Conservation (phyloP, 208 protist genomes). For the Angomonas ambiguus region DNA sequence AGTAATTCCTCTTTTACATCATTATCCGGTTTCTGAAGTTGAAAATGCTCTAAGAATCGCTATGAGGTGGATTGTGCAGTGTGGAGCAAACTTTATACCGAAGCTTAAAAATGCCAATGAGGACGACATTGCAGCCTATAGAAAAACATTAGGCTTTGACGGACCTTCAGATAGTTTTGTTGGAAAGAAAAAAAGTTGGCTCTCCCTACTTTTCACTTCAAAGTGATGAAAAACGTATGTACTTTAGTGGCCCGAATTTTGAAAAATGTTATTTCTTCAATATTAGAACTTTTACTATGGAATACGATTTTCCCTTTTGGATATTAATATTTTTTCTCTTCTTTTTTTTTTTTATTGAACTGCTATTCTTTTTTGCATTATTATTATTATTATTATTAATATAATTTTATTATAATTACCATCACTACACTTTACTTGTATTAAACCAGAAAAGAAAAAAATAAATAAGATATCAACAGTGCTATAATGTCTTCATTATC, state of each 20-base stretch:
- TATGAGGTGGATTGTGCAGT: constrained; percentile 43
- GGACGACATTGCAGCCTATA: constrained; percentile 29
- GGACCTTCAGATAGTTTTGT: too few species aligned
- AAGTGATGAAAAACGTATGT: too few species aligned
- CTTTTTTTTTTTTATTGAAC: not conserved
- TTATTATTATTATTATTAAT: not conserved
- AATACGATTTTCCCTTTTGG: not conserved
- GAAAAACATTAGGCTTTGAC: constrained; percentile 21
- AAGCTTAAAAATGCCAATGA: constrained; percentile 29
- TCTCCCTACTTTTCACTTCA: too few species aligned
- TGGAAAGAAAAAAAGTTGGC: too few species aligned
- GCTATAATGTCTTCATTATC: constrained; percentile 39
- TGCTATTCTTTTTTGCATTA: not conserved
- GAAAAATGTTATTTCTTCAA: not conserved
- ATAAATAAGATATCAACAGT: not conserved
- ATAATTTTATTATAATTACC: not conserved
- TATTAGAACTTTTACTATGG: not conserved
- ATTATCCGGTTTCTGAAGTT: constrained; percentile 47
- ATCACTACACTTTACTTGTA: too few species aligned
- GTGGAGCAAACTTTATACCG: constrained; percentile 31
- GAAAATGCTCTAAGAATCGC: constrained; percentile 52
- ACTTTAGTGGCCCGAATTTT: too few species aligned
- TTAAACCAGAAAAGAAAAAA: too few species aligned
- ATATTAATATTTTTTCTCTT: constrained; percentile 10
- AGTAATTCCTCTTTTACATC: constrained; percentile 60